Conservation (phyloP, 176 grass and related monocot genomes). For the Hordeum marinum region DNA sequence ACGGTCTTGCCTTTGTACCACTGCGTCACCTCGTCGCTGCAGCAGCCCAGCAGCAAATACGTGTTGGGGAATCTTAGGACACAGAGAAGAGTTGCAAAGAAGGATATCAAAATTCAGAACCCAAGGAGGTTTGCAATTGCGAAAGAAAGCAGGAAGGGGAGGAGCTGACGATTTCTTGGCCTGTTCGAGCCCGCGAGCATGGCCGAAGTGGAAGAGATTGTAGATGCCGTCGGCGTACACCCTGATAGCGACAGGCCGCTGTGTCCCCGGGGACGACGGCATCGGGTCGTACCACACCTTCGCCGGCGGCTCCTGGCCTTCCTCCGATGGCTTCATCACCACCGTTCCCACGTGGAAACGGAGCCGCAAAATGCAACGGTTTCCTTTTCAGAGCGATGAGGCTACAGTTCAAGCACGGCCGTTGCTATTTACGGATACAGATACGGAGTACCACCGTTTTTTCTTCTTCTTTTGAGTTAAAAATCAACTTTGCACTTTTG, state of each 20-base stretch:
- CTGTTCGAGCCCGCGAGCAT: slow-evolving; percentile 67
- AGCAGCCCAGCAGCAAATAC: slow-evolving; percentile 70
- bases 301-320: background rate
- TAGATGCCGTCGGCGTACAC: slow-evolving; percentile 72
- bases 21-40: slow-evolving; percentile 64
- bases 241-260: slow-evolving; percentile 23
- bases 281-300: slow-evolving; percentile 55
- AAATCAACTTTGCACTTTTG: no score
- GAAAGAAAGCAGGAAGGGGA: background rate
- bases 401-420: no score
- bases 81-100: background rate
- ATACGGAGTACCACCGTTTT: no score
- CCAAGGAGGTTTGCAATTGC: background rate
- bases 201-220: slow-evolving; percentile 76
- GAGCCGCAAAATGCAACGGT: no score
- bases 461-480: no score
- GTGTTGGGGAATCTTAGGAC: slow-evolving; percentile 57
- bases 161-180: slow-evolving; percentile 62
- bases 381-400: no score
- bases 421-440: no score
- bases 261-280: slow-evolving; percentile 15
- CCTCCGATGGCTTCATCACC: slow-evolving; percentile 23
- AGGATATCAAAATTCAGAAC: background rate
- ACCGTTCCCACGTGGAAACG: background rate
- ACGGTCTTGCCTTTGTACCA: slow-evolving; percentile 76